phyloP scores from a whole-genome alignment of 495 filamentous ascomycete species.

The Penicillium malachiteum region DNA sequence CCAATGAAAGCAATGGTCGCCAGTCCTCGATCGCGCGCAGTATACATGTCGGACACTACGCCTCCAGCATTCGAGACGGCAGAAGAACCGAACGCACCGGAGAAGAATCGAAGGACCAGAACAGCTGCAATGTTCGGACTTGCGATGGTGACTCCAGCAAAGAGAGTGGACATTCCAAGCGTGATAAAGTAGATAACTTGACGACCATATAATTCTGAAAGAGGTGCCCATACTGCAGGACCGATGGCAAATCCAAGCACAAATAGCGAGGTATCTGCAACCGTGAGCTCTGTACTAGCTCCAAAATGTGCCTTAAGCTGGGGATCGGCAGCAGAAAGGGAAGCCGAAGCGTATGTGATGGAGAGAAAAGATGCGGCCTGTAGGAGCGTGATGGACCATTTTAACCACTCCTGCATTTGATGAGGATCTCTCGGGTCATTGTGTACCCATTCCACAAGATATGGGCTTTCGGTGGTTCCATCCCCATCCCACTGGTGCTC shows the following conservation, averaged over 20 bases:
- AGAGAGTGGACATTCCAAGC: conserved; percentile 22
- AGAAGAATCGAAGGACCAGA: conserved; percentile 46
- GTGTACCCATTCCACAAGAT: conserved; percentile 62
- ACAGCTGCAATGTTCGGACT: conserved; percentile 6
- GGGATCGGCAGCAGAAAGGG: conserved; percentile 59
- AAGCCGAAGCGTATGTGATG: conserved; percentile 64
- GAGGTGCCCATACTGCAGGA: conserved; percentile 55
- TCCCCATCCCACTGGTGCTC: conserved; percentile 53
- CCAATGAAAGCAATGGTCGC: conserved; percentile 55
- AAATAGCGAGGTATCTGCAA: conserved; percentile 45
- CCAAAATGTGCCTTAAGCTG: conserved; percentile 53
- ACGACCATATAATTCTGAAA: conserved; percentile 73
- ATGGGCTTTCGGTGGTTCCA: conserved; percentile 62
- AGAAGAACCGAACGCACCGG: conserved; percentile 61
- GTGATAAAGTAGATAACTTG: conserved; percentile 41
- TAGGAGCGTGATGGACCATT: conserved; percentile 59
- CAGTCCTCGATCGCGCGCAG: conserved; percentile 52
- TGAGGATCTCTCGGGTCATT: conserved; percentile 61
- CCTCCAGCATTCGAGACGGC: conserved; percentile 59
- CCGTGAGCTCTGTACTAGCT: conserved; percentile 31
- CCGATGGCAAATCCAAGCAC: conserved; percentile 47
- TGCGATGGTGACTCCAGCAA: conserved; percentile 42
- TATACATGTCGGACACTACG: conserved; percentile 62
- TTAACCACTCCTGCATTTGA: conserved; percentile 48
- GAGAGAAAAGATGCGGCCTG: conserved; percentile 59